Evolutionary conservation across 202 grass and related monocot genomes (phyloP).

Genomic region (Miscanthus sacchariflorus): DNA sequence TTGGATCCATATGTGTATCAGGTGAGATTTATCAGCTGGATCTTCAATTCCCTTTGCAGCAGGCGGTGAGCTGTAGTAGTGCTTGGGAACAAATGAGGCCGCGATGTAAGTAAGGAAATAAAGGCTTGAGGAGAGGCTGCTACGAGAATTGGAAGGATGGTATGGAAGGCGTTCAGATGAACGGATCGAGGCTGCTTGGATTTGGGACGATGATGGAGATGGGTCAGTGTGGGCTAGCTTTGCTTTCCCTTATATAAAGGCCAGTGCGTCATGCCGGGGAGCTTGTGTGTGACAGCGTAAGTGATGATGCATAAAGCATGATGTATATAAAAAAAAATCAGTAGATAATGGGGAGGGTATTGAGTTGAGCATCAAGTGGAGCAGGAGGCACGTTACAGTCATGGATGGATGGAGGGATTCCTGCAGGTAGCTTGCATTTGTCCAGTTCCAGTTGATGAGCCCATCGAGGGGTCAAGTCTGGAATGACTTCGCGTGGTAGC

Average conservation of each 20-base stretch:
- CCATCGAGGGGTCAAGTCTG: conserved; percentile 43
- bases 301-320: neutral
- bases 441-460: neutral
- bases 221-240: neutral
- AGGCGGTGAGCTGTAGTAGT: neutral
- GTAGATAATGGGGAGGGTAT: neutral
- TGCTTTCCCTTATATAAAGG: conserved; percentile 26
- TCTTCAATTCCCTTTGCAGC: neutral
- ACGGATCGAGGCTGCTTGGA: neutral
- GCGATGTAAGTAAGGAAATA: conserved; percentile 10
- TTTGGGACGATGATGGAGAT: conserved; percentile 25
- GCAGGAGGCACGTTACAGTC: conserved; percentile 17
- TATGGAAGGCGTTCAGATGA: neutral
- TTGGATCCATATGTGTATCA: conserved; percentile 66
- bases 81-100: neutral
- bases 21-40: neutral
- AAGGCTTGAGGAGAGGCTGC: neutral
- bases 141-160: neutral
- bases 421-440: neutral
- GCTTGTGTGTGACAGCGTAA: neutral
- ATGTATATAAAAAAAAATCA: neutral
- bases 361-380: conserved; percentile 36
- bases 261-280: neutral
- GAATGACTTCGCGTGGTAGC: conserved; percentile 52
- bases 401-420: conserved; percentile 18